These are phyloP conservation scores for Coemansia aciculifera DNA, from an alignment of 192 early-diverging fungal genomes.

Conservation along the genomic window DNA sequence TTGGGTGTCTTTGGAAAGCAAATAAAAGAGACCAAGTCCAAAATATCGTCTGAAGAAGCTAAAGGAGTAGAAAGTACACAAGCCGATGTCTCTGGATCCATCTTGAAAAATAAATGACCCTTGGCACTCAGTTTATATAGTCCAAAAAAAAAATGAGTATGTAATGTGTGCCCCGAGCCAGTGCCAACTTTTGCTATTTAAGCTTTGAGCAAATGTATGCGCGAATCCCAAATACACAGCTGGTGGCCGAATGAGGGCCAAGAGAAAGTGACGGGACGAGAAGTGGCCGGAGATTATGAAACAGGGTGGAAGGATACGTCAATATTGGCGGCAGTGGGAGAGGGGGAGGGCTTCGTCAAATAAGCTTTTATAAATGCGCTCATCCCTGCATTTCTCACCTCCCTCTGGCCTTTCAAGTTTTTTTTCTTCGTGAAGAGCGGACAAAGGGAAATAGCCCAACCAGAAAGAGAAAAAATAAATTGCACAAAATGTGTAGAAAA, in stretches of 20 bases:
- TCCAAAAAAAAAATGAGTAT: background rate
- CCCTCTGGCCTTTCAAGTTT: too few relatives aligned
- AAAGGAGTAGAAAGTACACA: background rate
- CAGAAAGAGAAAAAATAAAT: background rate
- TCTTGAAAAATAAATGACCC: background rate
- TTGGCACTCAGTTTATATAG: too few relatives aligned
- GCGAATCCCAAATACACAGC: background rate
- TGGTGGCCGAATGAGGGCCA: background rate
- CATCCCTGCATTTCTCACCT: background rate
- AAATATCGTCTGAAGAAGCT: background rate
- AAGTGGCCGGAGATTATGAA: background rate
- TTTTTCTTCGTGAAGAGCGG: background rate
- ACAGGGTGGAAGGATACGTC: background rate
- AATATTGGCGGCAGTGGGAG: background rate
- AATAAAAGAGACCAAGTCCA: background rate
- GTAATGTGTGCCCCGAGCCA: background rate
- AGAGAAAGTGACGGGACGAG: background rate
- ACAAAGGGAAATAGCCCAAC: background rate
- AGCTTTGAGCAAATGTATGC: conserved; percentile 19
- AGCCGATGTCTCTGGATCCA: background rate
- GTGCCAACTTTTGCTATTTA: background rate
- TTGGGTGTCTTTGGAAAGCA: background rate
- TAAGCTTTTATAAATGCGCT: conserved; percentile 10
- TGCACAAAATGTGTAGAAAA: background rate
- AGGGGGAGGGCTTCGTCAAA: background rate